A percentile compares a stretch with the other conserved stretches of the same genome.
Evolutionary conservation across 768 basidiomycete genomes (phyloP).

Genomic region (Kockovaella imperatae): DNA sequence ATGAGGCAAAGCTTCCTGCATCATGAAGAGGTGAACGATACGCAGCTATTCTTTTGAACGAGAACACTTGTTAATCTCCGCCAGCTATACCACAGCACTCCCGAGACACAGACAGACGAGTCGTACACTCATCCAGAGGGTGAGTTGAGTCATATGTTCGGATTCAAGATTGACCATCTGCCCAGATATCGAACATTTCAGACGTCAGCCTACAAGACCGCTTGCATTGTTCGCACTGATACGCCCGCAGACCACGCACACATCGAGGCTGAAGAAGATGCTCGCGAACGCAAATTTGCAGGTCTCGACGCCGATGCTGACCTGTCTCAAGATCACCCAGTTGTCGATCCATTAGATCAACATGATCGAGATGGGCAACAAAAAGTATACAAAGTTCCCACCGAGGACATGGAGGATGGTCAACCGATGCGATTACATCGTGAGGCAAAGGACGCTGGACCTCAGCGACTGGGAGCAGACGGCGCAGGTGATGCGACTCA

Average conservation of each 20-base stretch:
- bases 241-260: constrained; percentile 60
- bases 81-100: constrained; percentile 83
- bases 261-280: constrained; percentile 77
- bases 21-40: constrained; percentile 82
- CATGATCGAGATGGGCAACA: constrained; percentile 16
- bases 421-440: constrained; percentile 16
- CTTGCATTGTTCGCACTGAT: background rate
- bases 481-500: background rate
- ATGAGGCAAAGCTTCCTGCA: constrained; percentile 49
- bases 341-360: constrained; percentile 45
- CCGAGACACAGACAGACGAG: constrained; percentile 94
- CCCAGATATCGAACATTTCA: constrained; percentile 67
- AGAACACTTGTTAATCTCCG: constrained; percentile 3
- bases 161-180: background rate
- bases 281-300: constrained; percentile 73
- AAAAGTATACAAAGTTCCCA: background rate
- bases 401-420: constrained; percentile 15
- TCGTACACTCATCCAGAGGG: constrained; percentile 91
- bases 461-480: constrained; percentile 18
- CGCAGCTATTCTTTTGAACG: background rate
- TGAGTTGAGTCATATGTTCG: constrained; percentile 7
- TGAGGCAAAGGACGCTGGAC: constrained; percentile 20
- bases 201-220: constrained; percentile 41
- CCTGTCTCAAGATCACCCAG: constrained; percentile 56
- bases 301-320: constrained; percentile 54